A percentile compares a stretch with the other conserved stretches of the same genome.
Evolutionary conservation across 1,284 basidiomycete species (phyloP).

Genomic region (Ustilago esculenta): DNA sequence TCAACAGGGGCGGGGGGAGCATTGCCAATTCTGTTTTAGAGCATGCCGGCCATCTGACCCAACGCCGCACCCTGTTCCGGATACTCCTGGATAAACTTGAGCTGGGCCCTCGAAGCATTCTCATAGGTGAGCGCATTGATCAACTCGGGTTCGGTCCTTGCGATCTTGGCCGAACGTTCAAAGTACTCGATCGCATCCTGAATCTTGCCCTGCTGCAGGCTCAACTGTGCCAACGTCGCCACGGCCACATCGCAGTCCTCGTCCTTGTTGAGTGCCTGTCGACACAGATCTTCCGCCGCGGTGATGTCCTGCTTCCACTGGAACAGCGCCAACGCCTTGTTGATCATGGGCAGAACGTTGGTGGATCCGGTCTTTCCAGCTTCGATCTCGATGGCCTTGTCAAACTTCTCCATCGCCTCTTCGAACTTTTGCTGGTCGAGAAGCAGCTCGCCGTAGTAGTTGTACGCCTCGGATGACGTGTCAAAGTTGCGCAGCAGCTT

Average conservation of each 20-base stretch:
- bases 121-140: slow-evolving; percentile 87
- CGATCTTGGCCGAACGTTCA: slow-evolving; percentile 82
- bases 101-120: slow-evolving; percentile 69
- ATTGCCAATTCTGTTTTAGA: too few relatives aligned
- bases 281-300: slow-evolving; percentile 84
- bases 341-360: slow-evolving; percentile 78
- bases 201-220: slow-evolving; percentile 89
- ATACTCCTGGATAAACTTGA: slow-evolving; percentile 63
- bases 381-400: slow-evolving; percentile 89
- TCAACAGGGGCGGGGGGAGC: too few relatives aligned
- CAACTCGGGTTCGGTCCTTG: slow-evolving; percentile 89
- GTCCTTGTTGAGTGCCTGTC: slow-evolving; percentile 83
- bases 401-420: slow-evolving; percentile 95
- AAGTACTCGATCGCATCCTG: slow-evolving; percentile 89
- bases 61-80: slow-evolving; percentile 62
- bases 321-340: slow-evolving; percentile 94
- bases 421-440: slow-evolving; percentile 90
- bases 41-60: slow-evolving; percentile 59
- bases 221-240: slow-evolving; percentile 92
- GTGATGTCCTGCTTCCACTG: slow-evolving; percentile 93
- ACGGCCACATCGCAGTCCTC: slow-evolving; percentile 95
- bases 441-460: slow-evolving; percentile 86
- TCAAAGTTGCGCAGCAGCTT: slow-evolving; percentile 60
- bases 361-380: slow-evolving; percentile 66
- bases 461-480: slow-evolving; percentile 64